Conservation (phyloP, 139 green algal species). For the Yamagishiella unicocca region DNA sequence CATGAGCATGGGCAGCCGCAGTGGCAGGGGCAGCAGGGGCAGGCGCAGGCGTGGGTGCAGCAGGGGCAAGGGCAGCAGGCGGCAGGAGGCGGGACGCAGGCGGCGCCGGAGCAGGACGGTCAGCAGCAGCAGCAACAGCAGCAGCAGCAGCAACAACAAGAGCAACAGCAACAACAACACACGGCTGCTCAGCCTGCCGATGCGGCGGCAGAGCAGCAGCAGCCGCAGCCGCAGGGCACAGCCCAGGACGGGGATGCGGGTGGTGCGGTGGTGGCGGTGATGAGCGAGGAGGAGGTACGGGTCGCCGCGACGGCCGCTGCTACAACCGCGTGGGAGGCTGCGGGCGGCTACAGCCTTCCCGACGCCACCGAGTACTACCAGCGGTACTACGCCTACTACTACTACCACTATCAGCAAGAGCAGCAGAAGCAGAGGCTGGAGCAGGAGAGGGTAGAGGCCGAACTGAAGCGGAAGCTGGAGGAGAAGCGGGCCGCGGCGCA, state of each 20-base stretch:
- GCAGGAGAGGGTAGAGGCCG: too few relatives aligned
- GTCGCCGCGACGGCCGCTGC: constrained; percentile 13
- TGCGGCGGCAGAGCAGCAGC: not conserved
- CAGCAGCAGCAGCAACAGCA: not conserved
- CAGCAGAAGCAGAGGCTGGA: not conserved
- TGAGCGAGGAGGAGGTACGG: constrained; percentile 20
- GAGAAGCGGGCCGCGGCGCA: not conserved
- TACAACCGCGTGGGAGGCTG: constrained; percentile 28
- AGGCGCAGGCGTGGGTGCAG: constrained; percentile 4
- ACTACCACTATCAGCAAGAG: constrained; percentile 29
- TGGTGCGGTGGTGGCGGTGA: not conserved
- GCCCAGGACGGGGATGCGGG: not conserved
- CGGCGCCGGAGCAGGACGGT: too few relatives aligned
- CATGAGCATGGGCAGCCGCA: not conserved
- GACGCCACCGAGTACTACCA: constrained; percentile 33
- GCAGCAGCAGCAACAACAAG: not conserved
- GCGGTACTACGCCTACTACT: constrained; percentile 40
- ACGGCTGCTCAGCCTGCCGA: not conserved
- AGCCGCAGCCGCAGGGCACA: not conserved
- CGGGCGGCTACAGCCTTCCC: constrained; percentile 37
- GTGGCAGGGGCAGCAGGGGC: not conserved
- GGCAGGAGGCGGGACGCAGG: not conserved
- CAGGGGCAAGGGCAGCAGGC: not conserved
- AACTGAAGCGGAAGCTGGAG: not conserved
- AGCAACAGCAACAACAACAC: not conserved